Evolutionary conservation across 352 stramenopile species (phyloP).

Genomic region (Phytophthora kernoviae): DNA sequence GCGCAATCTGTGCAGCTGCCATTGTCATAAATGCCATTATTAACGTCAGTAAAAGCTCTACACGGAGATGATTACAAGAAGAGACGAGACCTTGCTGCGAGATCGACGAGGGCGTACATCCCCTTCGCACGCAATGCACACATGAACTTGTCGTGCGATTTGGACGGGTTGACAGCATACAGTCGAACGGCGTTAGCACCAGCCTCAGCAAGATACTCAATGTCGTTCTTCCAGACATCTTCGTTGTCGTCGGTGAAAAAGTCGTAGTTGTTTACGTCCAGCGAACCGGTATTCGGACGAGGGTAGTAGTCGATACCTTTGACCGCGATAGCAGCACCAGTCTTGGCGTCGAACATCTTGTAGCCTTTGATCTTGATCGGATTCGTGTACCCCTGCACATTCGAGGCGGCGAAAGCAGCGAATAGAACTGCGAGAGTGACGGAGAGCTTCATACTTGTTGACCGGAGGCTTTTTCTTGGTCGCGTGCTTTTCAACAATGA

Average conservation of each 20-base stretch:
- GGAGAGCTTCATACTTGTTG: constrained; percentile 23
- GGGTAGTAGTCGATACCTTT: constrained; percentile 89
- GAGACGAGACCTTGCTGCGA: constrained; percentile 39
- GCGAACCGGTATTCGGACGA: constrained; percentile 70
- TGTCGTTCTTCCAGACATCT: constrained; percentile 69
- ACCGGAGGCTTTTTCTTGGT: constrained; percentile 3
- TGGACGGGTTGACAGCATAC: constrained; percentile 83
- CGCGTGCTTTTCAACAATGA: constrained; percentile 21
- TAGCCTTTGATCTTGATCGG: constrained; percentile 64
- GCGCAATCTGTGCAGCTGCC: constrained; percentile 56
- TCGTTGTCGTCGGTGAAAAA: constrained; percentile 84
- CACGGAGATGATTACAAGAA: not conserved
- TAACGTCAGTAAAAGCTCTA: not conserved
- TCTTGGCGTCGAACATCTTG: constrained; percentile 81
- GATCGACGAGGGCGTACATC: constrained; percentile 81
- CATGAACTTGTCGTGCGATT: constrained; percentile 90
- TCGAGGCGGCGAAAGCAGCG: constrained; percentile 11
- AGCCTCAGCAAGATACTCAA: constrained; percentile 60
- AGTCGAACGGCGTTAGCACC: constrained; percentile 82
- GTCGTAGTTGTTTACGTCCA: constrained; percentile 79
- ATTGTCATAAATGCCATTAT: not conserved
- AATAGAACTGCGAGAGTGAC: constrained; percentile 12
- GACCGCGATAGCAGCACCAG: constrained; percentile 63
- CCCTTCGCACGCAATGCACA: constrained; percentile 69
- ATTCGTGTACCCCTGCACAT: constrained; percentile 29